Conservation (phyloP, 108 stramenopile species). For the Stephanodiscus triporus region DNA sequence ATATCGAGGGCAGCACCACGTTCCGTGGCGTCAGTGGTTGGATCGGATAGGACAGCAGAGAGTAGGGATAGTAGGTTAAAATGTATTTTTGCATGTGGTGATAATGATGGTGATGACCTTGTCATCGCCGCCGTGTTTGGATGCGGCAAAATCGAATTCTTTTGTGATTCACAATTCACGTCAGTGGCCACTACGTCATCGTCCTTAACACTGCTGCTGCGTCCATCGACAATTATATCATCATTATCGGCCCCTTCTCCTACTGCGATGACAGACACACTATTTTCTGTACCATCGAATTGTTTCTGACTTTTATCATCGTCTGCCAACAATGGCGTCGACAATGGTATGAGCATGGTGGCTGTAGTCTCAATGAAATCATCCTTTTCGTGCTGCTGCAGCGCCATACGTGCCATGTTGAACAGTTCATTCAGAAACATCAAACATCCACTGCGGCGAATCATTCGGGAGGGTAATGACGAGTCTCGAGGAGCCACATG, state of each 20-base stretch:
- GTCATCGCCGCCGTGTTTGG: not conserved
- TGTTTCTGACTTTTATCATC: not conserved
- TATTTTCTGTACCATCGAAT: not conserved
- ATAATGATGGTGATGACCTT: not conserved
- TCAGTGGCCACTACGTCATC: not conserved
- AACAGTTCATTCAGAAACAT: slow-evolving; percentile 84
- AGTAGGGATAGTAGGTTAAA: slow-evolving; percentile 72
- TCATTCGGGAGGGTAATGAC: slow-evolving; percentile 65
- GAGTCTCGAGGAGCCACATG: slow-evolving; percentile 84
- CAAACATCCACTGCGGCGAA: slow-evolving; percentile 73
- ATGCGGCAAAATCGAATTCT: slow-evolving; percentile 3
- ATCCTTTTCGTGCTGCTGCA: slow-evolving; percentile 86
- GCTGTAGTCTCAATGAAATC: slow-evolving; percentile 78
- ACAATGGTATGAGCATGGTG: slow-evolving; percentile 55
- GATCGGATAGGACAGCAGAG: slow-evolving; percentile 75
- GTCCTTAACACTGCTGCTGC: not conserved
- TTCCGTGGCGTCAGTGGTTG: slow-evolving; percentile 69
- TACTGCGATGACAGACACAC: not conserved
- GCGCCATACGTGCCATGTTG: slow-evolving; percentile 80
- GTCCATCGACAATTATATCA: not conserved
- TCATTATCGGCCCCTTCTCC: not conserved
- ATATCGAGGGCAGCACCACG: slow-evolving; percentile 82
- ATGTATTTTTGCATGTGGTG: not conserved
- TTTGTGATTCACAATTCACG: slow-evolving; percentile 3
- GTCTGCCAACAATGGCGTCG: slow-evolving; percentile 14